These are phyloP conservation scores for Alternaria brassicicola DNA, from an alignment of 2,329 filamentous ascomycete species.

Conservation along the genomic window DNA sequence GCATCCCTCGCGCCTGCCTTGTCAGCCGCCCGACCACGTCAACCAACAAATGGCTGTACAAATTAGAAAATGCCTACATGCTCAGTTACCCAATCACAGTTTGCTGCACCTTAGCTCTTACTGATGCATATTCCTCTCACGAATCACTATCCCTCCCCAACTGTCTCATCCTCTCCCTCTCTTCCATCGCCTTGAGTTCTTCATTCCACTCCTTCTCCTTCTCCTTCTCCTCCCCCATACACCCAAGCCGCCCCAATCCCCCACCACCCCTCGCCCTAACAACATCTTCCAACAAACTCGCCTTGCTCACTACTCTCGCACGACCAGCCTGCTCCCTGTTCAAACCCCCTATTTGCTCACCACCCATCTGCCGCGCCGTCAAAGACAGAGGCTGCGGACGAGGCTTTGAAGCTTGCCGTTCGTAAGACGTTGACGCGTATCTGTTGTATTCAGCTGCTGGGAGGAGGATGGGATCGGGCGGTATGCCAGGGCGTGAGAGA, in stretches of 20 bases:
- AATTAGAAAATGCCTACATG: too few relatives aligned
- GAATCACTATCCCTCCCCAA: neutral
- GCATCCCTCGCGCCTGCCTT: neutral
- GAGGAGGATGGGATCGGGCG: neutral
- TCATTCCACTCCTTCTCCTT: constrained; percentile 14
- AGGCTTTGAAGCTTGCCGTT: neutral
- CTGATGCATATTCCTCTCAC: too few relatives aligned
- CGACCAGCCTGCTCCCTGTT: too few relatives aligned
- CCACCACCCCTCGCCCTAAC: neutral
- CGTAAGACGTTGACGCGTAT: neutral
- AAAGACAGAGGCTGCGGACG: neutral
- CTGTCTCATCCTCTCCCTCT: constrained; percentile 13
- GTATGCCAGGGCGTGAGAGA: neutral
- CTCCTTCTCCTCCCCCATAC: neutral
- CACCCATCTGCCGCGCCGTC: neutral
- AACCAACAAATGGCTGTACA: neutral
- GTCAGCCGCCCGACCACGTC: too few relatives aligned
- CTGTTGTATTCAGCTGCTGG: neutral
- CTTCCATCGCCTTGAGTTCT: constrained; percentile 19
- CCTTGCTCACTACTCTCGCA: neutral
- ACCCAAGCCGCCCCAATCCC: neutral
- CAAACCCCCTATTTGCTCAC: neutral
- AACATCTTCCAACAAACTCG: neutral
- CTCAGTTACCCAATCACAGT: neutral
- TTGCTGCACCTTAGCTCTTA: too few relatives aligned